Evolutionary conservation across 148 eudicot species (phyloP), one percentile per base, ranked within the genome.

Genomic region (Selenicereus undatus): DNA sequence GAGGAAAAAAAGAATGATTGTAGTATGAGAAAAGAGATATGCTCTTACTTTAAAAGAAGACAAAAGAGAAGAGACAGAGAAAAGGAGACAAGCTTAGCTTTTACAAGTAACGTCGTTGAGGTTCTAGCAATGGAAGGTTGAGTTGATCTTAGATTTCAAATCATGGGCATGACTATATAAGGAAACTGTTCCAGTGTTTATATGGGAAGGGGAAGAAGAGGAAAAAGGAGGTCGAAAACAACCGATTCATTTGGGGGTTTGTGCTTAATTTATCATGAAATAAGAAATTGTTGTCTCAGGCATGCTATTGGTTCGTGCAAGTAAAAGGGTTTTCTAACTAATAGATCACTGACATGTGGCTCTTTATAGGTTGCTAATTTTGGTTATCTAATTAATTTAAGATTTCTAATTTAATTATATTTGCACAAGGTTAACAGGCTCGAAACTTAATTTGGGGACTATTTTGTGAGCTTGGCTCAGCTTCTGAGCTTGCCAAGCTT

Each of bases 311-410:
- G 74, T 11, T 71, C 26, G 6, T 29, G 50, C 26, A 71, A 71
- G 74, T 71, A 71, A 71, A 71, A 71, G 74, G 74, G 26, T 71
- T n/a, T 36, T 71, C 14, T 39, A 70, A 39, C 74, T 71, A 39
- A 71, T 71, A 71, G 74, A 71, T 71, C 74, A 71, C 21, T 36
- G 74, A 71, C 74, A 39, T 36, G 74, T 71, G 74, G 74, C 74
- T 0, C 8, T 39, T 36, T 24, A 8, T 39, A 39, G 27, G 50
- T 71, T 36, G 68, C 68, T 24, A 39, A 36, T 71, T 71, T 18
- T 17, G 73, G 36, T 68, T 71, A 3, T 71, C 73, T 71, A 71
- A 71, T 71, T 20, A 70, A 71, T 71, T 71, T 9, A 1, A 24
- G 39, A 11, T 71, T 71, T 2, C 0, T 18, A 36, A 36, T 10